Base-by-base conservation (phyloP, 2,329 filamentous ascomycete species). In the Tothia fuscella region DNA sequence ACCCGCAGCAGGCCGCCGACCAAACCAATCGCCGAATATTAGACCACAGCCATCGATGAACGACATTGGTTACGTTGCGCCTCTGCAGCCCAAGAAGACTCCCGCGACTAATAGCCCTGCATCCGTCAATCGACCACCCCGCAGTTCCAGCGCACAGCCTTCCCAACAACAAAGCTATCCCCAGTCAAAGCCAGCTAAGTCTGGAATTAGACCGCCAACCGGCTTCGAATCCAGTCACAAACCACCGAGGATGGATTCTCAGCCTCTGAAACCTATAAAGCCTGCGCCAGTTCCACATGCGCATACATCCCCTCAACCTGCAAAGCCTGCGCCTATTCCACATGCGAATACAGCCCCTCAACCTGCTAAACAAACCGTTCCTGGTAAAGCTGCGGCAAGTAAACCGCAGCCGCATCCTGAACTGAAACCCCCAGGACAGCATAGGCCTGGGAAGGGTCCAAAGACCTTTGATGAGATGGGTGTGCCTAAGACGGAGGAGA, bases 401-500 rank as follows among this genome's bases (percentile, higher is more conserved):
- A n/a, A n/a, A n/a, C n/a, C n/a, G n/a, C n/a, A n/a, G n/a, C n/a
- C n/a, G n/a, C n/a, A n/a, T n/a, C 16, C 35, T 17, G 9, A 9
- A 21, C 51, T 53, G 32, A 54, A 68, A 56, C 48, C 65, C 60
- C 48, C 58, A 65, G 34, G n/a, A n/a, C n/a, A n/a, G n/a, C n/a
- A n/a, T n/a, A n/a, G n/a, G n/a, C 67, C 74, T 24, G 72, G 71
- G 38, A 84, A 87, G 56, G 91, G 89, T 9, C 89, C 91, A 1
- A 85, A 91, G 53, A 96, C 91, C 0, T 98, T 98, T 59, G 89
- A 95, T 57, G 88, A 93, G 57, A 98, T 98, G 91, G 91, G 91
- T 29, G 89, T 98, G 52, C 85, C 87, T 5, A 74, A 79, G 53
- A 78, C 72, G 36, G 88, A 91, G 61, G 74, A 80, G 47, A 84